Evolutionary conservation across 768 basidiomycete species (phyloP), one percentile per base, ranked within the genome.

Genomic region (Clitopilus passeckerianus): DNA sequence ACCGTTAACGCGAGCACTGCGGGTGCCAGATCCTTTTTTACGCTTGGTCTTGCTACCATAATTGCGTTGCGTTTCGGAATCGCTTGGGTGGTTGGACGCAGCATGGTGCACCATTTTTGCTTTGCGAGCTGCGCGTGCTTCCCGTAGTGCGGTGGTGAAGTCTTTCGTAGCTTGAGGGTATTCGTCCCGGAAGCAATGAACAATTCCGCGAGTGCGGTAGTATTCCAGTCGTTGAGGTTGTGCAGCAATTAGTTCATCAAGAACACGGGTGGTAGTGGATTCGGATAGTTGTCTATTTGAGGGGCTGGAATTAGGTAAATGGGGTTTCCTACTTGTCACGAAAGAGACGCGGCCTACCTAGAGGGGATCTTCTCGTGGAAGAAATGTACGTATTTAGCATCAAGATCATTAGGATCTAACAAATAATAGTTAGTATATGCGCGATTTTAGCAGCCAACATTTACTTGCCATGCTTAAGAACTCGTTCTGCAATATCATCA

Each of bases 341-440:
- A 24, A 60, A 52, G 54, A 35, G 60, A 34, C 52, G 34, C 34
- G 43, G 74, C 81, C 60, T 61, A 94, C 92, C 93, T 81, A 58
- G 93, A 95, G 20, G 93, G 93, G 63, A 95, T 95, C 75, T 93
- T 95, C 68, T 95, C 93, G 65, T 95, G 93, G 73, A 95, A 95
- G 70, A 95, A 95, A 66, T 94, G 89, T 1, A 95, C 92, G 69
- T 95, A 94, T 77, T 81, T 85, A 12, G 93, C 92, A 65, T 94
- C 90, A 8, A 80, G 64, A 63, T 94, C 89, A 62, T 80, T 75
- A 0, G 91, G 90, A 69, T 94, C 93, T 92, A n/a, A 60, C 14
- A 61, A 16, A 53, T 1, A 34, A 30, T 53, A 15, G 34, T 35
- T 22, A 27, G 6, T n/a, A 10, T 16, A 57, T 30, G 18, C 53